phyloP scores from a whole-genome alignment of 2,329 filamentous ascomycete genomes.

The Scortechinia acanthostroma region DNA sequence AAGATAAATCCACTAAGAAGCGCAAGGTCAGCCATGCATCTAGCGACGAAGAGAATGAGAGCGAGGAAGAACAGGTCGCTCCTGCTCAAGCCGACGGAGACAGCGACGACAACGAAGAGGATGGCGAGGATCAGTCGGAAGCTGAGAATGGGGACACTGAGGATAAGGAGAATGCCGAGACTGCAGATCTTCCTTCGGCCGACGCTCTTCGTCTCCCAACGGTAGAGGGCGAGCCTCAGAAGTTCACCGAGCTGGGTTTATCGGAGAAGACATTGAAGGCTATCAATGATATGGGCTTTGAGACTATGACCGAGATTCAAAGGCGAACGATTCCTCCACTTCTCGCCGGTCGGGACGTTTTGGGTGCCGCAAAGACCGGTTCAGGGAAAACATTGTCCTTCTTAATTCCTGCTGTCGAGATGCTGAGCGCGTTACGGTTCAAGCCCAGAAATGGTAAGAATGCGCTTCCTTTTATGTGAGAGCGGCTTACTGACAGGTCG shows the following conservation, averaged over 20 bases:
- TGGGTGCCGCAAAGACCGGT: conserved; percentile 84
- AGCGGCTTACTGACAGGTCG: no score
- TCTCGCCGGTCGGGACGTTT: conserved; percentile 81
- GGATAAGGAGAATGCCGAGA: neutral
- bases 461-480: neutral
- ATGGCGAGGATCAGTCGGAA: neutral
- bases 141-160: neutral
- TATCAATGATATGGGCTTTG: conserved; percentile 84
- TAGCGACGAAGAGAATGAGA: neutral
- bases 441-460: conserved; percentile 82
- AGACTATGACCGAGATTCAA: conserved; percentile 94
- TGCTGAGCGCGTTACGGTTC: conserved; percentile 82
- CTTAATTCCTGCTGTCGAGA: conserved; percentile 87
- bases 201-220: conserved; percentile 12
- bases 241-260: conserved; percentile 76
- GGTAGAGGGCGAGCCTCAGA: conserved; percentile 54
- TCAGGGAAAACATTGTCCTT: conserved; percentile 95
- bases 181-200: neutral
- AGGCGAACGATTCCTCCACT: conserved; percentile 78
- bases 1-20: neutral
- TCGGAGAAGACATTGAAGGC: conserved; percentile 84
- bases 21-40: neutral
- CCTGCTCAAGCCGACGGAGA: neutral
- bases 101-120: neutral
- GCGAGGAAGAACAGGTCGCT: neutral